These are phyloP conservation scores for Dispira simplex DNA, from an alignment of 192 early-diverging fungal species.

Conservation along the genomic window DNA sequence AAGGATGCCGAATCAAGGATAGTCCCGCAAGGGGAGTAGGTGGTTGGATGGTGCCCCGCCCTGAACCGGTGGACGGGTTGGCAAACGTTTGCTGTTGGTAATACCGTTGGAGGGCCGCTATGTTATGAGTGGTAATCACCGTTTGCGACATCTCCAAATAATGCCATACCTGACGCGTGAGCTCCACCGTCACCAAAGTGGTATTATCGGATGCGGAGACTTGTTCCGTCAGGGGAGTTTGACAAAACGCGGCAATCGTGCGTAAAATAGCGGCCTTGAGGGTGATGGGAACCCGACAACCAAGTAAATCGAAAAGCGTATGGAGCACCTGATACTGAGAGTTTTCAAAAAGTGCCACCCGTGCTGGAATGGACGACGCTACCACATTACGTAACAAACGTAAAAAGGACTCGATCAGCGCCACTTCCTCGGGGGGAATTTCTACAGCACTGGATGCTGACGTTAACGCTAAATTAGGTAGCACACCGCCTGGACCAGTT, in stretches of 20 bases:
- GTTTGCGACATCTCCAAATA: conserved; percentile 61
- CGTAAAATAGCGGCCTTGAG: conserved; percentile 71
- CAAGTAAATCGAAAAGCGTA: conserved; percentile 67
- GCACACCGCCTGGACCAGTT: neutral
- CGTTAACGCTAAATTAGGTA: neutral
- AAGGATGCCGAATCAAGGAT: neutral
- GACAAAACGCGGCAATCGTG: conserved; percentile 69
- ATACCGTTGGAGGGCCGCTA: conserved; percentile 10
- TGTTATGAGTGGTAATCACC: conserved; percentile 25
- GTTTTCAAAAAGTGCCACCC: conserved; percentile 49
- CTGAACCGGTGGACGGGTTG: conserved; percentile 2
- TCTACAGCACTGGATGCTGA: conserved; percentile 20
- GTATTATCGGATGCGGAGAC: conserved; percentile 21
- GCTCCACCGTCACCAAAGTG: conserved; percentile 25
- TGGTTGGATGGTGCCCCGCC: conserved; percentile 13
- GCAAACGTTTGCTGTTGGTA: conserved; percentile 1
- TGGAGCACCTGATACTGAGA: conserved; percentile 45
- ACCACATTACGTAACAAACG: conserved; percentile 62
- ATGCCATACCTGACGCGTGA: conserved; percentile 59
- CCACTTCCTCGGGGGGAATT: conserved; percentile 59
- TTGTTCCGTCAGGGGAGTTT: conserved; percentile 21
- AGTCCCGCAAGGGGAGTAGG: conserved; percentile 15
- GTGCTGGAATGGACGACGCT: conserved; percentile 53
- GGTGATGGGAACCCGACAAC: conserved; percentile 52
- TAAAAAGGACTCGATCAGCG: conserved; percentile 56